Conservation (phyloP, 148 eudicot species). For the Drosera capensis region DNA sequence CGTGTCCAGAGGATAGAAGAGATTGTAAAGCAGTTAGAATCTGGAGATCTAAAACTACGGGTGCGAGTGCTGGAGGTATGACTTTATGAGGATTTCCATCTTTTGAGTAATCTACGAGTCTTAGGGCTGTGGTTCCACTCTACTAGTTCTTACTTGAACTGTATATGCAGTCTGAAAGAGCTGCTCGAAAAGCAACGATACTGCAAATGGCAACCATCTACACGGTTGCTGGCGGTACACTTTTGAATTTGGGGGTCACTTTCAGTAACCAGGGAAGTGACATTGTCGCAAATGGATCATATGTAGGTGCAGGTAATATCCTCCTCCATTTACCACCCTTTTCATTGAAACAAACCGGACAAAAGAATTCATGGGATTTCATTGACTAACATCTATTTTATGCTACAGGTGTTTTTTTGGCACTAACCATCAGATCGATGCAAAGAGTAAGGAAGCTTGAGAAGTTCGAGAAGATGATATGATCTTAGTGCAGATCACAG, state of each 20-base stretch:
- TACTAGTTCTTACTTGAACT: too few species aligned
- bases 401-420: constrained; percentile 67
- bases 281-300: constrained; percentile 60
- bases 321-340: not conserved
- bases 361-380: not conserved
- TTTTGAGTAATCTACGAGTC: too few species aligned
- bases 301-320: constrained; percentile 78
- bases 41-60: constrained; percentile 86
- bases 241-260: constrained; percentile 73
- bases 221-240: constrained; percentile 72
- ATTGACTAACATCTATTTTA: not conserved
- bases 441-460: constrained; percentile 87
- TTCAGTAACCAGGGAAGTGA: constrained; percentile 53
- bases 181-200: constrained; percentile 85
- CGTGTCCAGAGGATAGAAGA: constrained; percentile 89
- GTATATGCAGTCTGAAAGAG: constrained; percentile 70
- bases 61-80: constrained; percentile 95
- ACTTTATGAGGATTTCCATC: too few species aligned
- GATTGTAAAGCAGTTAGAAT: constrained; percentile 71
- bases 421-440: constrained; percentile 62
- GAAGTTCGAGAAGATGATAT: constrained; percentile 76
- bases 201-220: constrained; percentile 94
- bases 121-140: too few species aligned
- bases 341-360: not conserved
- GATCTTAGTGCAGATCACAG: too few species aligned